phyloP scores from a whole-genome alignment of 2,329 filamentous ascomycete genomes.

The Helminthosporium solani region DNA sequence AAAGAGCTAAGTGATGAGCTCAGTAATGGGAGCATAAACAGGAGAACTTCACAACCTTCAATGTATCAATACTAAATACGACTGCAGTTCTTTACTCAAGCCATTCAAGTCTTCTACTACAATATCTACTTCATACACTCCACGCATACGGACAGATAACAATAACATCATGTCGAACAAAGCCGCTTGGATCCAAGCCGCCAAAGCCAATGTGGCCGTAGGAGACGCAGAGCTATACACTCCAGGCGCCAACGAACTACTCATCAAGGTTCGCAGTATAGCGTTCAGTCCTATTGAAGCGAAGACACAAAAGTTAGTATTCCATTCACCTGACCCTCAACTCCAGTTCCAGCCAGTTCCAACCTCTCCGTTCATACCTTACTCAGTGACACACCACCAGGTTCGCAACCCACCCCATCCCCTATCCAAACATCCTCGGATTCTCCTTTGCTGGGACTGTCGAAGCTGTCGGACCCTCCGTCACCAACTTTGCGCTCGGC shows the following conservation, averaged over 20 bases:
- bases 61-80: not conserved
- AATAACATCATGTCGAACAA: slow-evolving; percentile 11
- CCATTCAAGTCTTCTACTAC: not conserved
- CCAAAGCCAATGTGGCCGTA: slow-evolving; percentile 4
- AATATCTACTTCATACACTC: too few relatives aligned
- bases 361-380: not conserved
- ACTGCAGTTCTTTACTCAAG: not conserved
- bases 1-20: not conserved
- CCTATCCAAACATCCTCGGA: slow-evolving; percentile 31
- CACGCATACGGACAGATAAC: too few relatives aligned
- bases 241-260: slow-evolving; percentile 11
- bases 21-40: not conserved
- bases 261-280: slow-evolving; percentile 29
- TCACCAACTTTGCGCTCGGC: slow-evolving; percentile 29
- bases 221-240: slow-evolving; percentile 7
- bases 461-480: slow-evolving; percentile 27
- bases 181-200: slow-evolving; percentile 9
- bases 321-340: too few relatives aligned
- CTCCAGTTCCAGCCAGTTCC: not conserved
- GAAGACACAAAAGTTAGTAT: slow-evolving; percentile 13
- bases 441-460: slow-evolving; percentile 28
- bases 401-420: slow-evolving; percentile 10
- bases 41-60: not conserved
- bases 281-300: slow-evolving; percentile 28
- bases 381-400: not conserved